A percentile compares a stretch with the other conserved stretches of the same genome.
Conservation (phyloP, 768 basidiomycete species). For the Gloeophyllum trabeum region DNA sequence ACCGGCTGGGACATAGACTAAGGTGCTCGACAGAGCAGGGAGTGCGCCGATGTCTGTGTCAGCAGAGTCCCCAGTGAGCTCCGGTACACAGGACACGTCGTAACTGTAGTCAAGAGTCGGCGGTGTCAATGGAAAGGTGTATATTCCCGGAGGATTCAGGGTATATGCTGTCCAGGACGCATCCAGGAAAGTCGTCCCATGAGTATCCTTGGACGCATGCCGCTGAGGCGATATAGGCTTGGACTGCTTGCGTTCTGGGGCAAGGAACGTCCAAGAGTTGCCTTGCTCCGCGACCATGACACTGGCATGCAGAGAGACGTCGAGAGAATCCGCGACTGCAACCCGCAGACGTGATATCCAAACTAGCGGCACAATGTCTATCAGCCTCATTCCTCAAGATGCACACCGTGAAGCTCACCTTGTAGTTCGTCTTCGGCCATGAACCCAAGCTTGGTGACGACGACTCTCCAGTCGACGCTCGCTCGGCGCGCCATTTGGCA, state of each 20-base stretch:
- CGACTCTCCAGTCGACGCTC: slow-evolving; percentile 72
- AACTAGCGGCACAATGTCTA: slow-evolving; percentile 34
- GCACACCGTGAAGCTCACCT: slow-evolving; percentile 31
- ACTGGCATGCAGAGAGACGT: slow-evolving; percentile 41
- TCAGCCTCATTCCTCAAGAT: background rate
- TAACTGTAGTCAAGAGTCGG: no score
- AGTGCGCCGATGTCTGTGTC: background rate
- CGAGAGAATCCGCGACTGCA: slow-evolving; percentile 23
- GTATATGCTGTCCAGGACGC: slow-evolving; percentile 39
- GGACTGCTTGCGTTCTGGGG: slow-evolving; percentile 13
- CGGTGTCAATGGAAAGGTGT: no score
- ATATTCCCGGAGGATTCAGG: slow-evolving; percentile 31
- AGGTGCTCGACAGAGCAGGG: slow-evolving; percentile 32
- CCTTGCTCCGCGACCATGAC: slow-evolving; percentile 49
- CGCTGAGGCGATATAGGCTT: slow-evolving; percentile 17
- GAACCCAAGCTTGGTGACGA: slow-evolving; percentile 55
- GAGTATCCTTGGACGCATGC: slow-evolving; percentile 16
- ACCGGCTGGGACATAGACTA: slow-evolving; percentile 44
- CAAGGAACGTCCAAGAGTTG: slow-evolving; percentile 48
- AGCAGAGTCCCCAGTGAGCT: no score
- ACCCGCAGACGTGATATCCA: slow-evolving; percentile 48
- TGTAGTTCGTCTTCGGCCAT: slow-evolving; percentile 51
- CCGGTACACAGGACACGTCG: no score
- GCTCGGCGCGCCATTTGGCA: slow-evolving; percentile 49
- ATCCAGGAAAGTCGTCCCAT: slow-evolving; percentile 28